These are phyloP conservation scores for Yamadazyma blattariae DNA, from an alignment of 1,139 yeast species.

Conservation along the genomic window DNA sequence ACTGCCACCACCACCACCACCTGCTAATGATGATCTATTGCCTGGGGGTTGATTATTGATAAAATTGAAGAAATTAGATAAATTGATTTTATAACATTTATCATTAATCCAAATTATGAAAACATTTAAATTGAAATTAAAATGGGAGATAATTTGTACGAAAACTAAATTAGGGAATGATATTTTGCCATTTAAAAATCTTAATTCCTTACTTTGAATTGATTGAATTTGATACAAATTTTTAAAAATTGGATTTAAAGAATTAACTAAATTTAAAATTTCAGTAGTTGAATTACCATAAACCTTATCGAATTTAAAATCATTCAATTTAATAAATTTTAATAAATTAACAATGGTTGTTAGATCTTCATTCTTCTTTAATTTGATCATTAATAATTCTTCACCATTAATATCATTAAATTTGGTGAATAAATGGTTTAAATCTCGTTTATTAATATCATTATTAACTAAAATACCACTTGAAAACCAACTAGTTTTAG, in stretches of 20 bases:
- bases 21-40: too few species aligned
- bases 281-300: conserved; percentile 1
- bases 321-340: conserved; percentile 4
- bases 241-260: conserved; percentile 13
- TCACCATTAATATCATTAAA: conserved; percentile 1
- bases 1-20: too few species aligned
- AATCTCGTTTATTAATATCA: conserved; percentile 2
- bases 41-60: not conserved
- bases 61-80: conserved; percentile 12
- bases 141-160: conserved; percentile 15
- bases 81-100: conserved; percentile 7
- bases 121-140: too few species aligned
- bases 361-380: conserved; percentile 3
- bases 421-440: not conserved
- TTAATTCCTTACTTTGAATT: conserved; percentile 3
- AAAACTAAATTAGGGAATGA: conserved; percentile 8
- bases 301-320: conserved; percentile 1
- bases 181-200: conserved; percentile 4
- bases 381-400: not conserved
- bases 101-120: conserved; percentile 15
- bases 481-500: conserved; percentile 13
- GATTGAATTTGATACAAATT: conserved; percentile 13
- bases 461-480: conserved; percentile 7
- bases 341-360: conserved; percentile 6
- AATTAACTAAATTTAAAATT: conserved; percentile 12